These are phyloP conservation scores for Setaria viridis DNA, from an alignment of 202 grass and related monocot species.

Conservation along the genomic window DNA sequence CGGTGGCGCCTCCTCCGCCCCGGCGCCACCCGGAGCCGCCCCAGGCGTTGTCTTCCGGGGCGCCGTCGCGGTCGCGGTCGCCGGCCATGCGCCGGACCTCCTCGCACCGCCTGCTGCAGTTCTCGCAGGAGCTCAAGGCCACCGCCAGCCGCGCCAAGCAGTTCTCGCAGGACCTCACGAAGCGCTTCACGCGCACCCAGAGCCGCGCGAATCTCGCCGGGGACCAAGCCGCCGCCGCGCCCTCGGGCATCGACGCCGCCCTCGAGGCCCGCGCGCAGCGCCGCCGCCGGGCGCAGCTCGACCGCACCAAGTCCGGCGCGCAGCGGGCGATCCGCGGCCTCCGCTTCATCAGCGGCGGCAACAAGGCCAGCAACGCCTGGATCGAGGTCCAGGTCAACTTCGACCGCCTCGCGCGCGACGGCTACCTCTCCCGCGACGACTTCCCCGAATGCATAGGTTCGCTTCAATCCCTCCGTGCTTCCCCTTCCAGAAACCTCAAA, in stretches of 20 bases:
- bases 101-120: constrained; percentile 71
- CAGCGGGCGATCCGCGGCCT: constrained; percentile 83
- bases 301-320: constrained; percentile 78
- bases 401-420: constrained; percentile 70
- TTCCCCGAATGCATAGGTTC: constrained; percentile 96
- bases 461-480: neutral
- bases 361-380: constrained; percentile 74
- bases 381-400: constrained; percentile 84
- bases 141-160: constrained; percentile 72
- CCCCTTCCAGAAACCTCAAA: neutral
- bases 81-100: constrained; percentile 73
- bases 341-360: constrained; percentile 79
- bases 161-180: constrained; percentile 88
- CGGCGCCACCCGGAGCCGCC: constrained; percentile 25
- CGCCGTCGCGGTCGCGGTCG: constrained; percentile 54
- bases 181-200: constrained; percentile 66
- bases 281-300: constrained; percentile 61
- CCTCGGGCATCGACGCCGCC: constrained; percentile 68
- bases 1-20: neutral
- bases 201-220: constrained; percentile 51
- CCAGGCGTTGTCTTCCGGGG: neutral
- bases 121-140: constrained; percentile 86
- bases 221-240: neutral
- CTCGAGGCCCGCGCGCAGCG: constrained; percentile 63
- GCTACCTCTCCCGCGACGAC: constrained; percentile 70